These are phyloP conservation scores for Solanum ossicruentum DNA, from an alignment of 257 asterid species.

Conservation along the genomic window DNA sequence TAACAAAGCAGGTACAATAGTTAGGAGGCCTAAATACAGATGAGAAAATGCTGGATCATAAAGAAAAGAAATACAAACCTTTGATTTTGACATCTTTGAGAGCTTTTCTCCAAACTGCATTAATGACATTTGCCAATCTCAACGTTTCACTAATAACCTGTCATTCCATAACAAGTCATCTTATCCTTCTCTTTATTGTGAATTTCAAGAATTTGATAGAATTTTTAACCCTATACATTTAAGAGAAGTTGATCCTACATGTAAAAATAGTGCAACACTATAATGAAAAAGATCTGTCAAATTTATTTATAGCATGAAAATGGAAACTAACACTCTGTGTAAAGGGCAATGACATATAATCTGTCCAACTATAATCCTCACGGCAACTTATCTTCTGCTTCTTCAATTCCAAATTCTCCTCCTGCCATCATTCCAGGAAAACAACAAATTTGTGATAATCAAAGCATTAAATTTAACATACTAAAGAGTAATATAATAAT, in stretches of 20 bases:
- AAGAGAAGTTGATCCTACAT: neutral
- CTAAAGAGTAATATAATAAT: no score
- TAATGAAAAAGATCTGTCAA: neutral
- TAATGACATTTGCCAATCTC: slow-evolving; percentile 70
- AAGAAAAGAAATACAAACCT: slow-evolving; percentile 22
- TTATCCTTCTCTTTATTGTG: no score
- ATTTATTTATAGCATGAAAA: neutral
- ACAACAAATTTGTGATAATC: neutral
- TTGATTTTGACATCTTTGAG: slow-evolving; percentile 76
- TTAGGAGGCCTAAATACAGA: neutral
- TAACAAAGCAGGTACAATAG: neutral
- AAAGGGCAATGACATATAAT: slow-evolving; percentile 60
- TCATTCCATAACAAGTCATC: neutral
- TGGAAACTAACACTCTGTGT: slow-evolving; percentile 61
- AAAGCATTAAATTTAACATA: no score
- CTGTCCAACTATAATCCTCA: slow-evolving; percentile 72
- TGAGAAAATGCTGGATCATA: neutral
- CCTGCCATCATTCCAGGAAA: slow-evolving; percentile 23
- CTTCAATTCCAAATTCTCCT: slow-evolving; percentile 80
- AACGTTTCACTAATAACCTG: slow-evolving; percentile 92
- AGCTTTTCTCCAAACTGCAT: slow-evolving; percentile 98
- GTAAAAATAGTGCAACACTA: neutral
- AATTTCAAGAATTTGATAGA: neutral
- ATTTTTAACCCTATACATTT: neutral
- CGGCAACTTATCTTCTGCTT: slow-evolving; percentile 29